phyloP scores from a whole-genome alignment of 371 early-diverging fungal species.

The Haplosporangium sp. region DNA sequence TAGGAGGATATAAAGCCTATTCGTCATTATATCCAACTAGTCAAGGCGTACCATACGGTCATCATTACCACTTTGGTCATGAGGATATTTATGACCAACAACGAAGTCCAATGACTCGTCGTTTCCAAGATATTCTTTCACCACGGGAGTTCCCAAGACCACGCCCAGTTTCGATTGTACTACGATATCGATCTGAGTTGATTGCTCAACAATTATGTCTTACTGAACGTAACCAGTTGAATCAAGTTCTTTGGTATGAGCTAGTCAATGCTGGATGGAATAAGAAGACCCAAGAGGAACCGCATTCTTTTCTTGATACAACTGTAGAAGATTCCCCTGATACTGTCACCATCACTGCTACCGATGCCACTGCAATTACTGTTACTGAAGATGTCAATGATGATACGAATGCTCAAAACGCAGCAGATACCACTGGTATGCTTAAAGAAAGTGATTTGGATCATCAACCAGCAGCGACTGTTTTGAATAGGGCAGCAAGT shows the following conservation, averaged over 20 bases:
- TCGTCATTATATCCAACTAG: slow-evolving; percentile 9
- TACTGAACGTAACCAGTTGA: slow-evolving; percentile 67
- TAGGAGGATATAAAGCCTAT: background rate
- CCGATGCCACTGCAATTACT: background rate
- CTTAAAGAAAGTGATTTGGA: background rate
- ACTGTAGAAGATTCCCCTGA: background rate
- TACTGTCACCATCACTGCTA: background rate
- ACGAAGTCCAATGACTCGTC: slow-evolving; percentile 38
- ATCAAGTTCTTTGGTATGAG: slow-evolving; percentile 72
- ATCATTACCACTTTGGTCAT: background rate
- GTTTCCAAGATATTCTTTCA: slow-evolving; percentile 38
- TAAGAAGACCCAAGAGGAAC: slow-evolving; percentile 33
- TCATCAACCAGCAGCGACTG: background rate
- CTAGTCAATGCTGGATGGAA: slow-evolving; percentile 72
- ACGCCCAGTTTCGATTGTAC: slow-evolving; percentile 57
- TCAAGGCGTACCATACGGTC: background rate
- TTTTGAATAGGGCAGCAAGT: background rate
- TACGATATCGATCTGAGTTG: slow-evolving; percentile 65
- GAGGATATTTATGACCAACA: slow-evolving; percentile 35
- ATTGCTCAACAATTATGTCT: slow-evolving; percentile 74
- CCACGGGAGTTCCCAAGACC: slow-evolving; percentile 11
- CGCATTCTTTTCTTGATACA: background rate
- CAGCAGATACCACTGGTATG: background rate
- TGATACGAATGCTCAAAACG: background rate
- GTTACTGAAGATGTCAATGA: background rate